A percentile compares a stretch with the other conserved stretches of the same genome.
Conservation (phyloP, 179 eudicot genomes). For the Heliamphora pulchella region DNA sequence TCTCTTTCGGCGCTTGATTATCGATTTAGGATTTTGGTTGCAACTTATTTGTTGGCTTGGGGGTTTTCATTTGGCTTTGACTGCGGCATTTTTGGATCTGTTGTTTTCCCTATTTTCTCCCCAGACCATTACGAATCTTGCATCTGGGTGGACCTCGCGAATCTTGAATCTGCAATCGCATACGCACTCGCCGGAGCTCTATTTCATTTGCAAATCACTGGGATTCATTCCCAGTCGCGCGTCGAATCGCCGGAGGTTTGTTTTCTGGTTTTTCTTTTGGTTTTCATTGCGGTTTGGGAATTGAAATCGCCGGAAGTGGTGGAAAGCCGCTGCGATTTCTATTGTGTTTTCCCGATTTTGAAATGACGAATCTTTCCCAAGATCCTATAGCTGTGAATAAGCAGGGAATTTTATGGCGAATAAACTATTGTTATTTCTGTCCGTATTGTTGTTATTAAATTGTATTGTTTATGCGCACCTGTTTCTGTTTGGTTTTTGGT, state of each 20-base stretch:
- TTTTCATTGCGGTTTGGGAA: not conserved
- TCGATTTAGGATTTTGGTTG: no score
- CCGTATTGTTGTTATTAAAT: not conserved
- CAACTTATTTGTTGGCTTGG: no score
- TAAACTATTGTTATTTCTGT: not conserved
- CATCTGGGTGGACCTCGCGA: no score
- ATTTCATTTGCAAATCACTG: conserved; percentile 10
- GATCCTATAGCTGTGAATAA: not conserved
- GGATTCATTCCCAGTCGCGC: not conserved
- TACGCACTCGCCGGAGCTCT: conserved; percentile 6
- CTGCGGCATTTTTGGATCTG: no score
- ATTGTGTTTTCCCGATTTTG: not conserved
- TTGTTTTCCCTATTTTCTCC: no score
- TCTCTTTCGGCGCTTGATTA: no score
- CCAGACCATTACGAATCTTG: no score
- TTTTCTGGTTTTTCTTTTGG: not conserved
- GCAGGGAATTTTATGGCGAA: not conserved
- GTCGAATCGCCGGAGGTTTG: conserved; percentile 5
- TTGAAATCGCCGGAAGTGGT: not conserved
- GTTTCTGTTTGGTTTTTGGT: not conserved
- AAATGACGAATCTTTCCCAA: not conserved
- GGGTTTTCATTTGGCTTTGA: no score
- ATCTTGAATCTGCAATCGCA: not conserved
- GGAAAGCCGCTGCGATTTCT: conserved; percentile 6
- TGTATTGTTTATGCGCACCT: not conserved